Evolutionary conservation across 495 filamentous ascomycete species (phyloP), one percentile per base, ranked within the genome.

Genomic region (Aspergillus bertholletiae): DNA sequence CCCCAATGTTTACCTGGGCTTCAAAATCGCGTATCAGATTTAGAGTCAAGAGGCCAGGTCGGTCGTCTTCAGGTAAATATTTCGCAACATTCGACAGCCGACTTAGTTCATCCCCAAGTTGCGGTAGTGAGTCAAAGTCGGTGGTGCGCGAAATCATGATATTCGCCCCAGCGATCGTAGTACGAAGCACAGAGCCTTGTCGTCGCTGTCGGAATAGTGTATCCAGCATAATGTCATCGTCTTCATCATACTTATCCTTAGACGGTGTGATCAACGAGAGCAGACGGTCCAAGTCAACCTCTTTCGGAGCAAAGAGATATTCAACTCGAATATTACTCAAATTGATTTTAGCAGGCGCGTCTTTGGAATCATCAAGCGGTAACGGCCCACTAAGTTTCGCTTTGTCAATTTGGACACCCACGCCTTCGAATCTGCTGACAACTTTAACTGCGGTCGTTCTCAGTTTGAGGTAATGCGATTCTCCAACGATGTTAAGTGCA

Each of bases 161-260:
- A 46, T 82, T 82, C 21, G 89, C 61, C 21, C 71, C 78, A n/a
- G 79, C 80, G 18, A 94, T 68, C 5, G 80, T 84, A 21, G 87
- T 65, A 34, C 89, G 86, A 41, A 96, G 78, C 17, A 97, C 87
- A n/a, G 87, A 81, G 2, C 93, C 95, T 66, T 97, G 92, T 60
- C 84, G 82, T 50, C 95, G 77, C 68, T 99, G 95, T n/a, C 89
- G 80, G 21, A 97, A 73, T 2, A 99, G 78, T 0, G 88, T 96
- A 55, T 97, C 94, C 11, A 97, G 78, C 74, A 99, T 84, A 54
- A 99, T 96, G 63, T 97, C 95, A 60, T 96, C 92, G 56, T 92
- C 88, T 43, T 88, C 83, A 51, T 95, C 92, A 62, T 95, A 97
- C 58, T 90, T 92, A 68, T 94, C 84, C 56, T 90, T 92, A 2